phyloP scores from a whole-genome alignment of 2,329 filamentous ascomycete species.

The Tolypocladium endophyticum region DNA sequence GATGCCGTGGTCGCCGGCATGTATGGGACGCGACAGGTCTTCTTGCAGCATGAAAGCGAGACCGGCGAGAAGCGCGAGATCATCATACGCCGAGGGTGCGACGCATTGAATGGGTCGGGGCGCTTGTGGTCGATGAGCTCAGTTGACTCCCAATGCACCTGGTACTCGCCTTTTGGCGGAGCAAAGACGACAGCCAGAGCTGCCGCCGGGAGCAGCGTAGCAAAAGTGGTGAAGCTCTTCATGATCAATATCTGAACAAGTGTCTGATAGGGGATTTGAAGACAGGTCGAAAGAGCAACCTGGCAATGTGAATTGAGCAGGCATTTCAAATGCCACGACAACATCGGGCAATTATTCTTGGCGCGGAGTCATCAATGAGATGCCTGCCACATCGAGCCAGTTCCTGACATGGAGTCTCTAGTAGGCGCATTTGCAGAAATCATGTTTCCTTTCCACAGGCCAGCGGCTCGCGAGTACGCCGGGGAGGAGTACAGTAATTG shows the following conservation, averaged over 20 bases:
- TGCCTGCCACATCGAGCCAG: not conserved
- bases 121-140: constrained; percentile 24
- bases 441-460: not conserved
- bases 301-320: not conserved
- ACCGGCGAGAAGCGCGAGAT: constrained; percentile 12
- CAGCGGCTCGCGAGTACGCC: too few species aligned
- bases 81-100: constrained; percentile 12
- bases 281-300: not conserved
- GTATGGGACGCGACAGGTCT: constrained; percentile 10
- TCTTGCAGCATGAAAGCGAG: constrained; percentile 6
- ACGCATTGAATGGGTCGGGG: constrained; percentile 14
- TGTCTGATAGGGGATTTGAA: not conserved
- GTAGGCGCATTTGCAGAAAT: too few species aligned
- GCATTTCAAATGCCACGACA: not conserved
- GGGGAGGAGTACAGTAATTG: too few species aligned
- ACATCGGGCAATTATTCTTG: not conserved
- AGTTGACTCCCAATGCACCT: constrained; percentile 5
- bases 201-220: not conserved
- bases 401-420: not conserved
- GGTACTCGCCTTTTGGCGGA: constrained; percentile 2
- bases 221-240: not conserved
- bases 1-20: constrained; percentile 9
- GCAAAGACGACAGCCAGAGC: not conserved
- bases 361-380: not conserved
- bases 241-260: not conserved